Evolutionary conservation across 805 yeast species (phyloP).

Genomic region (Blastobotrys americana): DNA sequence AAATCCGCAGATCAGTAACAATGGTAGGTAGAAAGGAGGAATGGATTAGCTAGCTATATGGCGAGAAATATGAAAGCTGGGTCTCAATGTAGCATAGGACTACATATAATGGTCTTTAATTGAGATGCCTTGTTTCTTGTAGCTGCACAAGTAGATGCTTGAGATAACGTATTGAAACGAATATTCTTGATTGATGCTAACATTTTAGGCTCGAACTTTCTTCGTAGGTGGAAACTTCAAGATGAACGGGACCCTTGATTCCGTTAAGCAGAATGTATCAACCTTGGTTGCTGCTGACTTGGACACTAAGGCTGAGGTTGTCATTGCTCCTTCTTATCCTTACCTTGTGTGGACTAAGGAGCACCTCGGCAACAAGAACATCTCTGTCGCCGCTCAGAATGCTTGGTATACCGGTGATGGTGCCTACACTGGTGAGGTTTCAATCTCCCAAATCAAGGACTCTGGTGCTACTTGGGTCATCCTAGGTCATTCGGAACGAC

Average conservation of each 20-base stretch:
- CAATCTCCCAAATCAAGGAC: constrained; percentile 83
- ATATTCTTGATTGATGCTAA: neutral
- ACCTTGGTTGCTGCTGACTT: constrained; percentile 72
- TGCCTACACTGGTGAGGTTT: constrained; percentile 97
- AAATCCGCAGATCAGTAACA: constrained; percentile 1
- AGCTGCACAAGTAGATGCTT: no score
- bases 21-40: neutral
- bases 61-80: constrained; percentile 2
- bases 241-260: constrained; percentile 89
- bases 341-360: constrained; percentile 73
- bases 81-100: no score
- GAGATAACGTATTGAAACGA: no score
- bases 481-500: constrained; percentile 98
- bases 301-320: constrained; percentile 80
- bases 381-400: constrained; percentile 86
- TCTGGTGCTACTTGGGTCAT: constrained; percentile 91
- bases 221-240: constrained; percentile 99
- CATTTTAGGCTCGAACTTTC: constrained; percentile 73
- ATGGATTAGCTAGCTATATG: constrained; percentile 2
- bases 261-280: constrained; percentile 76
- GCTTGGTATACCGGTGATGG: constrained; percentile 82
- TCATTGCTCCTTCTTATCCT: constrained; percentile 92
- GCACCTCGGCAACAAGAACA: constrained; percentile 59
- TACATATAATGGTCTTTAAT: no score
- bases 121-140: no score